Base-by-base conservation (phyloP, 441 rosid species). In the Isatis lusitanica region DNA sequence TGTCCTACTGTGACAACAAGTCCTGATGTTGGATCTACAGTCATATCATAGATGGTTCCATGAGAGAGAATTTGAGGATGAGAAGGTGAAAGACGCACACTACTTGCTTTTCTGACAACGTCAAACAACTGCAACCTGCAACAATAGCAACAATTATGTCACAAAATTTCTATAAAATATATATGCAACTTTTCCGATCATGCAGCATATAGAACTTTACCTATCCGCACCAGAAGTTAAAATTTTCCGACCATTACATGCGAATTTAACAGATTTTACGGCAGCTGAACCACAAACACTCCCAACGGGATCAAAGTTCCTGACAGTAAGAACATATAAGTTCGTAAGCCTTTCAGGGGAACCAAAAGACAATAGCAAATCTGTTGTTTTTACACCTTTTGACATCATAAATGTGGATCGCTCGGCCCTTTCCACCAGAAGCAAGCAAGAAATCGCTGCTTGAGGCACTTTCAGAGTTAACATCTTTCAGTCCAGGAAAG, bases 41-140 rank as follows among this genome's bases (percentile, higher is more conserved):
- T 89, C 93, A 93, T 85, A 83, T 93, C 97, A 78, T 86, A 88
- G 40, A 93, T 87, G 58, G 90, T 90, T 82, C 97, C 98, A 63
- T 81, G 79, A 78, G 93, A 93, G 52, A 89, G 91, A 83, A 76
- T 74, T 80, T 84, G 95, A 70, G 86, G 88, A 74, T 85, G 86
- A 80, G 88, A 83, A 66, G 85, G 88, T 40, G 76, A 84, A 77
- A 83, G 74, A 64, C 78, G 83, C 53, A 68, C 81, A 56, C 75
- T 75, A 66, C 74, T 71, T 36, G 77, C 77, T 39, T 78, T 84
- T 74, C 75, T 57, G 72, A 70, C 74, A 78, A 89, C 77, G 71
- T 90, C 90, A 71, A 89, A 86, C 59, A 86, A 83, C 63, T 90
- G 82, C 52, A 87, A 86, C 78, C 98, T 93, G 80, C 52, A 74